Evolutionary conservation across 345 rosid genomes (phyloP), one percentile per base, ranked within the genome.

Genomic region (Eucalyptus virginea): DNA sequence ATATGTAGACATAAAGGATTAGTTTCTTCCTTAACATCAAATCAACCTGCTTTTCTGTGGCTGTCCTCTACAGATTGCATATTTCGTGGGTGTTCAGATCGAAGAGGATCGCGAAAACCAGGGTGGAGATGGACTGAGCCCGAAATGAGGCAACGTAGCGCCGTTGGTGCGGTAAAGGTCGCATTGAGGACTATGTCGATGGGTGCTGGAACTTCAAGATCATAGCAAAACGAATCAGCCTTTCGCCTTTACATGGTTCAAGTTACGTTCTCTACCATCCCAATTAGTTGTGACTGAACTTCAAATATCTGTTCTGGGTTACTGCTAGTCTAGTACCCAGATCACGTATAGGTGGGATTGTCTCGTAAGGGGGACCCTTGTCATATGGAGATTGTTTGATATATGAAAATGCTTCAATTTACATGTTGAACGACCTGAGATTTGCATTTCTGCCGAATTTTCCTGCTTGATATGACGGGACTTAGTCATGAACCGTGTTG

Each of bases 141-240:
- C 0, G 98, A 94, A 94, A 96, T 91, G 89, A 93, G 93, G 93
- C 99, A 98, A 89, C 94, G 92, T 26, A 93, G 99, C 88, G 94
- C 93, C 48, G 97, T 98, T 12, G 99, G 97, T 86, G 96, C 99
- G 8, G 96, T 96, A 40, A 97, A 94, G 91, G 96, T 98, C 37
- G 99, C 99, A 11, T 96, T 98, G 58, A 94, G 99, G 94, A 95
- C 96, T 88, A 91, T 85, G 87, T 94, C 95, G 9, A 94, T 96
- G 90, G 91, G 90, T 85, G 93, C 93, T 42, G 87, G 93, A 86
- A 56, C 94, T 62, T 96, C 98, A 44, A 90, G 87, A 60, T 90
- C 94, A 34, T 92, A 91, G 89, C 54, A 37, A 47, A 49, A 65
- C 54, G 42, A 77, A 77, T 5, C 4, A 5, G 42, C 47, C 83